phyloP scores from a whole-genome alignment of 441 rosid genomes.

The Erodium moschatum region DNA sequence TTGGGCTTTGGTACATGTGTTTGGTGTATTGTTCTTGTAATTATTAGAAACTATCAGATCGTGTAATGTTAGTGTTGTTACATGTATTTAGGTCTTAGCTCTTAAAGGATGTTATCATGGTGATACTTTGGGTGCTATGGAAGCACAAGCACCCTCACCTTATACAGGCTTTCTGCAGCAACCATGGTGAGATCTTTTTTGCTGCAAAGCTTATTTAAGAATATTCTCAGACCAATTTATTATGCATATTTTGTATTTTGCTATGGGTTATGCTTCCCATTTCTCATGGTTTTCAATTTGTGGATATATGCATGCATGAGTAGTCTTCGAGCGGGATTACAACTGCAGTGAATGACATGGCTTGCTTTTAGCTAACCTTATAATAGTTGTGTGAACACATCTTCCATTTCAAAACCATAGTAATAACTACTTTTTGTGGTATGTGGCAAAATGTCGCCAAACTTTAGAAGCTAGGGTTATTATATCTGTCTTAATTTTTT shows the following conservation, averaged over 20 bases:
- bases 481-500: background rate
- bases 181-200: constrained; percentile 53
- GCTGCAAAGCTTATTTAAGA: constrained; percentile 9
- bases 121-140: constrained; percentile 97
- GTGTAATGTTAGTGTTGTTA: constrained; percentile 5
- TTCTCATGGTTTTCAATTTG: background rate
- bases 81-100: constrained; percentile 59
- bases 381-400: background rate
- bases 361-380: background rate
- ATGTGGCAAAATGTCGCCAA: background rate
- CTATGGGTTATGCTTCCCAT: constrained; percentile 7
- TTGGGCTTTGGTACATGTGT: background rate
- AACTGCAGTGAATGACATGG: background rate
- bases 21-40: background rate
- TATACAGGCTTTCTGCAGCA: constrained; percentile 89
- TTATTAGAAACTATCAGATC: background rate
- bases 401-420: background rate
- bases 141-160: constrained; percentile 89
- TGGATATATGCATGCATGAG: background rate
- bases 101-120: constrained; percentile 92
- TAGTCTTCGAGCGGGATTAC: background rate
- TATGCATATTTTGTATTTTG: background rate
- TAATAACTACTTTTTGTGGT: background rate
- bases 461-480: background rate
- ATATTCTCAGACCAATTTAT: constrained; percentile 7